Evolutionary conservation across 2,329 filamentous ascomycete species (phyloP).

Genomic region (Aschersonia sp.): DNA sequence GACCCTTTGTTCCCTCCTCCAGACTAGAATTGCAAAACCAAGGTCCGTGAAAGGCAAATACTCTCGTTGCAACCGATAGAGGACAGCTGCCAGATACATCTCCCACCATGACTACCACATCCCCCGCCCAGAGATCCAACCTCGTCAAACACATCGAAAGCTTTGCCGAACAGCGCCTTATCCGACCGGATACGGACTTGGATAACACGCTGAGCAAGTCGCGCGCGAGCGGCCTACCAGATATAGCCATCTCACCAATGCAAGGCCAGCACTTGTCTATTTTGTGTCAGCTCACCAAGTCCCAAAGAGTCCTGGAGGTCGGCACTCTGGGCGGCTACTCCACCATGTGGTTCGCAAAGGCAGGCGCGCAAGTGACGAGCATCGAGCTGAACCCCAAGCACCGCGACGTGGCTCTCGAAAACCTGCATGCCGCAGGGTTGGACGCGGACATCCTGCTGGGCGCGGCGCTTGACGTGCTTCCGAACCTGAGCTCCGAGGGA

Average conservation of each 20-base stretch:
- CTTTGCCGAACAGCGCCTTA: background rate
- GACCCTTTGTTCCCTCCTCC: no score
- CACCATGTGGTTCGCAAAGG: slow-evolving; percentile 34
- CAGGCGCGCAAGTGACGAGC: slow-evolving; percentile 25
- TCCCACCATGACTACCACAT: background rate
- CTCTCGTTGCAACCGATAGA: no score
- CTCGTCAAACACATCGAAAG: background rate
- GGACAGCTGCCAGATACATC: background rate
- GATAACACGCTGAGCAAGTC: slow-evolving; percentile 16
- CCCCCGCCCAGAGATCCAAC: background rate
- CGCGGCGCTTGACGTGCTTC: slow-evolving; percentile 23
- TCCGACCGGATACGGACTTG: background rate
- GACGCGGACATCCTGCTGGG: slow-evolving; percentile 30
- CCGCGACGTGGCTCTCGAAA: slow-evolving; percentile 29
- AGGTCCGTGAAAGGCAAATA: no score
- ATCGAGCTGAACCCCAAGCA: slow-evolving; percentile 33
- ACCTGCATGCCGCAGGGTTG: slow-evolving; percentile 21
- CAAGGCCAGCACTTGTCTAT: slow-evolving; percentile 24
- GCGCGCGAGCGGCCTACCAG: slow-evolving; percentile 16
- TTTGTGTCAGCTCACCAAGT: slow-evolving; percentile 19
- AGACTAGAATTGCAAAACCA: no score
- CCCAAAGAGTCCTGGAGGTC: slow-evolving; percentile 32
- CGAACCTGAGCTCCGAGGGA: slow-evolving; percentile 23
- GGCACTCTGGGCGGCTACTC: slow-evolving; percentile 41
- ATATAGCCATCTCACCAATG: slow-evolving; percentile 19